phyloP scores from a whole-genome alignment of 2,329 filamentous ascomycete genomes.

The Botryosphaeria dothidea region DNA sequence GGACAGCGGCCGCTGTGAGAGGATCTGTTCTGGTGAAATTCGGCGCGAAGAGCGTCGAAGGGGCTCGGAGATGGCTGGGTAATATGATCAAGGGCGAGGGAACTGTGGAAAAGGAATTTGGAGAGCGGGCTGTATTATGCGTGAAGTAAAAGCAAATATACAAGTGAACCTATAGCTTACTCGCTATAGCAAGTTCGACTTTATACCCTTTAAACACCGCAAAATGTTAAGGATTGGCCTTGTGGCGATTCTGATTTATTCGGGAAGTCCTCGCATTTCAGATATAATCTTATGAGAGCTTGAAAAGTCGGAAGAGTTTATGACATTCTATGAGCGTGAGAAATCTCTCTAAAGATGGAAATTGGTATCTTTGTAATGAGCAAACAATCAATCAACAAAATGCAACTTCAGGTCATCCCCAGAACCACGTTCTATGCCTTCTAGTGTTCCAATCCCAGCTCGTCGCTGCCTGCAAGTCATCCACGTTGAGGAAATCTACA shows the following conservation, averaged over 20 bases:
- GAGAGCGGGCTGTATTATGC: slow-evolving; percentile 78
- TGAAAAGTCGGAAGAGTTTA: neutral
- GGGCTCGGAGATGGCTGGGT: slow-evolving; percentile 76
- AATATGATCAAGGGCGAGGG: slow-evolving; percentile 74
- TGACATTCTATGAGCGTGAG: no score
- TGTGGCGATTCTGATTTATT: no score
- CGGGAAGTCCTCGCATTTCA: no score
- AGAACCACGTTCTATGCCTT: slow-evolving; percentile 30
- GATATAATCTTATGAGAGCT: no score
- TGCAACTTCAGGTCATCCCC: neutral
- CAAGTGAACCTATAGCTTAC: neutral
- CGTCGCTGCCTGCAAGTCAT: slow-evolving; percentile 55
- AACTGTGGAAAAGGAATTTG: slow-evolving; percentile 70
- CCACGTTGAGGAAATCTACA: slow-evolving; percentile 59
- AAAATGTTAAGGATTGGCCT: neutral
- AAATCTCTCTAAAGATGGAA: neutral
- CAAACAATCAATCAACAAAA: neutral
- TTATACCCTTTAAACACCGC: neutral
- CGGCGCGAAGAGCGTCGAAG: slow-evolving; percentile 78
- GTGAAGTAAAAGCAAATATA: slow-evolving; percentile 5
- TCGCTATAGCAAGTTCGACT: neutral
- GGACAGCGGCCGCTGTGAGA: slow-evolving; percentile 41
- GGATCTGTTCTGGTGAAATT: slow-evolving; percentile 90
- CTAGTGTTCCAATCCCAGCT: slow-evolving; percentile 47
- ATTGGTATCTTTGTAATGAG: neutral